These are phyloP conservation scores for Trypanosomatidae sp. DNA, from an alignment of 208 protist genomes.

Conservation along the genomic window DNA sequence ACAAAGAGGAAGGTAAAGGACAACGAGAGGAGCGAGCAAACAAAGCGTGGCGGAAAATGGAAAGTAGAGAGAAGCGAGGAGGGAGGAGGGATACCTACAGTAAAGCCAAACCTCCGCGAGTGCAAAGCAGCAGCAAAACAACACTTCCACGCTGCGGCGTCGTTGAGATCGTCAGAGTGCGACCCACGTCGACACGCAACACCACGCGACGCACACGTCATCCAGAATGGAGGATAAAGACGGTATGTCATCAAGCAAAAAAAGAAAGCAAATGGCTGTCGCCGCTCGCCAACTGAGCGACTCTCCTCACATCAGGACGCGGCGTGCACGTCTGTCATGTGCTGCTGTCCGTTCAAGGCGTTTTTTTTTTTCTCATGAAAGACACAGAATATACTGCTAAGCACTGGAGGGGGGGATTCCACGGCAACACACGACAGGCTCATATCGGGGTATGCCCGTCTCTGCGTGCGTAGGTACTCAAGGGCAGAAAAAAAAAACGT, in stretches of 20 bases:
- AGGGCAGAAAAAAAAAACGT: conserved; percentile 1
- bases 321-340: not conserved
- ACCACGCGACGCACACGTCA: not conserved
- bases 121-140: not conserved
- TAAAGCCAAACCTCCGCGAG: not conserved
- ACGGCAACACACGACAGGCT: not conserved
- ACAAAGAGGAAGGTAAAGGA: not conserved
- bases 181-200: not conserved
- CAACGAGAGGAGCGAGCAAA: not conserved
- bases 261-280: not conserved
- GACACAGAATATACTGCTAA: not conserved
- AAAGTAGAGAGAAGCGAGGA: not conserved
- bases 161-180: not conserved
- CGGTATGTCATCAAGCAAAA: not conserved
- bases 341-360: not conserved
- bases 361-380: not conserved
- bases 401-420: not conserved
- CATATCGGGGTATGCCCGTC: not conserved
- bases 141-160: not conserved
- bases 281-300: not conserved
- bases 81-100: not conserved
- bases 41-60: not conserved
- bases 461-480: not conserved
- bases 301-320: not conserved
- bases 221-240: not conserved